A percentile compares a stretch with the other conserved stretches of the same genome.
Conservation (phyloP, 495 filamentous ascomycete species). For the Talaromyces proteolyticus region DNA sequence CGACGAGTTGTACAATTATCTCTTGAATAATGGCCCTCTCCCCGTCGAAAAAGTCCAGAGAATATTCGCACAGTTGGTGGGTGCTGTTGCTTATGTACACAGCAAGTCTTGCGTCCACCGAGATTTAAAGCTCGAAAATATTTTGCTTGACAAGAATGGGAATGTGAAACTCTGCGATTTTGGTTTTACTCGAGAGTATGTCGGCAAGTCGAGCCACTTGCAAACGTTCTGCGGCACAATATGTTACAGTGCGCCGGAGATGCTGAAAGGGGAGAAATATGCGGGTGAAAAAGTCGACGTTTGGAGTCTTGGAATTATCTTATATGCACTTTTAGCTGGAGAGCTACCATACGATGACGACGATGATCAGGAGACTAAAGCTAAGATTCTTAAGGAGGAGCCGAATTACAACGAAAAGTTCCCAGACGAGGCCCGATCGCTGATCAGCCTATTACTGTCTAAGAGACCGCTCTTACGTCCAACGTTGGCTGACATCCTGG, state of each 20-base stretch:
- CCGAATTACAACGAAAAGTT: slow-evolving; percentile 79
- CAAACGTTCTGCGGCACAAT: slow-evolving; percentile 98
- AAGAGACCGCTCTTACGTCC: slow-evolving; percentile 86
- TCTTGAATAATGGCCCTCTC: slow-evolving; percentile 78
- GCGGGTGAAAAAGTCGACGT: slow-evolving; percentile 96
- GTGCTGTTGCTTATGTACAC: slow-evolving; percentile 93
- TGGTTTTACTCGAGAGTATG: slow-evolving; percentile 95
- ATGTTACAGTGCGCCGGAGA: slow-evolving; percentile 96
- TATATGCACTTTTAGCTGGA: slow-evolving; percentile 86
- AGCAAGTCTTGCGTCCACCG: slow-evolving; percentile 94
- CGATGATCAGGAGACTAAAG: slow-evolving; percentile 77
- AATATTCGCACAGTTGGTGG: slow-evolving; percentile 93
- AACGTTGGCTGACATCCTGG: slow-evolving; percentile 77
- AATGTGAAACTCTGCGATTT: slow-evolving; percentile 99
- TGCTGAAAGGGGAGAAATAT: slow-evolving; percentile 98
- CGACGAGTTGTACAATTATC: slow-evolving; percentile 95
- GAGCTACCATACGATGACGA: slow-evolving; percentile 97
- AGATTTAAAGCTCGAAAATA: slow-evolving; percentile 95
- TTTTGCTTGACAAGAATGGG: slow-evolving; percentile 91
- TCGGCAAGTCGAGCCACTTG: slow-evolving; percentile 88
- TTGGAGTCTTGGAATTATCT: slow-evolving; percentile 95
- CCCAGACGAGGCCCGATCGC: slow-evolving; percentile 65
- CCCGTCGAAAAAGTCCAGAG: slow-evolving; percentile 86
- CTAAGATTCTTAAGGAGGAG: slow-evolving; percentile 76
- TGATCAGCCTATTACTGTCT: slow-evolving; percentile 73